Evolutionary conservation across 345 rosid genomes (phyloP), one percentile per base, ranked within the genome.

Genomic region (Raphanus raphanistrum): DNA sequence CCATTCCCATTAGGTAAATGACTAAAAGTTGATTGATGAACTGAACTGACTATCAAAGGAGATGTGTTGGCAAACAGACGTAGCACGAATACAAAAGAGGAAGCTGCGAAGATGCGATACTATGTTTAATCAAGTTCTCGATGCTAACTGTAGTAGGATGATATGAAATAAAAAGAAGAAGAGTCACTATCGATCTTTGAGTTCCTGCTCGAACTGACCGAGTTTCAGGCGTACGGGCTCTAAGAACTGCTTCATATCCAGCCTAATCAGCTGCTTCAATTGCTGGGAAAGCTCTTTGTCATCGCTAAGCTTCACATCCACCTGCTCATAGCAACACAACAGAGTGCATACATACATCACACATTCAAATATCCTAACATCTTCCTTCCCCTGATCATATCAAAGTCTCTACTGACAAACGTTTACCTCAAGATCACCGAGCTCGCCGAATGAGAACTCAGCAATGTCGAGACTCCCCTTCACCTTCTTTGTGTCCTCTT

Each of bases 371-470:
- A 43, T 36, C 31, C 33, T 16, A 68, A 31, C 7, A 48, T 12
- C 21, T 21, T 21, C 17, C 12, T 67, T 62, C 57, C 32, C 32
- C 63, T 55, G 36, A 73, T 61, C 59, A 68, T 33, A 69, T 67
- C 13, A 35, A 16, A 68, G 57, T 45, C 71, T 63, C 63, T 43
- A 6, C 0, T 1, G 25, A 48, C 1, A 1, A 35, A 65, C 1
- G 55, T 38, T 38, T 84, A 94, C 98, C 98, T 94, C 88, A 76
- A 94, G 86, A 72, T 92, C 98, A 80, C 90, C 93, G 35, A 92
- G 92, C 84, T 94, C 98, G 4, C 97, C 98, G 16, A 84, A 90
- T 4, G 98, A 94, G 78, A 94, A 92, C 83, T 94, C 98, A 0
- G 89, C 84, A 60, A 94, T 80, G 76, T 92, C 91, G 16, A 94